A percentile compares a stretch with the other conserved stretches of the same genome.
phyloP scores from a whole-genome alignment of 2,329 filamentous ascomycete genomes.

The Venturia carpophila region DNA sequence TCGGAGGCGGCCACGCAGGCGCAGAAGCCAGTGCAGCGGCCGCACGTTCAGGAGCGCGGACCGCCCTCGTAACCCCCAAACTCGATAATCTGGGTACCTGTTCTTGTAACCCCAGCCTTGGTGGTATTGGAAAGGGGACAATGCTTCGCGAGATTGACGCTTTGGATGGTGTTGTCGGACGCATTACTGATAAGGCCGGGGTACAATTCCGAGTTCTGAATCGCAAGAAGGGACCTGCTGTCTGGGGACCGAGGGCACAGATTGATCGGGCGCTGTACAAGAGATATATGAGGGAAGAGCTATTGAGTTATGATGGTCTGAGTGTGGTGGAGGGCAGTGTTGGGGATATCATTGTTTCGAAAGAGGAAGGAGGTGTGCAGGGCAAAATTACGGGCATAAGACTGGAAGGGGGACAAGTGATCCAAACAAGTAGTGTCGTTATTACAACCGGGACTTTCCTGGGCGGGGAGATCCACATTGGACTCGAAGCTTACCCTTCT shows the following conservation, averaged over 20 bases:
- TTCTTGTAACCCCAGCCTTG: slow-evolving; percentile 95
- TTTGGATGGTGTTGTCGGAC: slow-evolving; percentile 78
- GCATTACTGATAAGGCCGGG: slow-evolving; percentile 86
- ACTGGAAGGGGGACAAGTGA: slow-evolving; percentile 77
- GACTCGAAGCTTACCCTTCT: slow-evolving; percentile 72
- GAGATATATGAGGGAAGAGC: slow-evolving; percentile 81
- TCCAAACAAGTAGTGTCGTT: slow-evolving; percentile 72
- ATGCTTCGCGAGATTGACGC: slow-evolving; percentile 95
- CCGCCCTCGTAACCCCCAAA: slow-evolving; percentile 82
- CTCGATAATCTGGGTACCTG: slow-evolving; percentile 85
- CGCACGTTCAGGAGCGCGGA: slow-evolving; percentile 78
- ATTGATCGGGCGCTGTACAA: slow-evolving; percentile 89
- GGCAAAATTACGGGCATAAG: slow-evolving; percentile 77
- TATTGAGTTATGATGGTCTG: slow-evolving; percentile 68
- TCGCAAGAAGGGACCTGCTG: slow-evolving; percentile 80
- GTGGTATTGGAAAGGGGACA: slow-evolving; percentile 96
- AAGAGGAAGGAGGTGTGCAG: slow-evolving; percentile 45
- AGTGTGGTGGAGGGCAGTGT: slow-evolving; percentile 79
- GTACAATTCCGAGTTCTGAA: slow-evolving; percentile 93
- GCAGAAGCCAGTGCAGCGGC: slow-evolving; percentile 89
- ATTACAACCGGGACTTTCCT: slow-evolving; percentile 97
- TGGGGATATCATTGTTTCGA: slow-evolving; percentile 76
- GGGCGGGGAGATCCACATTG: slow-evolving; percentile 90
- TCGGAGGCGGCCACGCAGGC: slow-evolving; percentile 92
- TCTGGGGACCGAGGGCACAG: slow-evolving; percentile 94